Evolutionary conservation across 1,139 yeast genomes (phyloP).

Genomic region (Zygoascus hellenicus): DNA sequence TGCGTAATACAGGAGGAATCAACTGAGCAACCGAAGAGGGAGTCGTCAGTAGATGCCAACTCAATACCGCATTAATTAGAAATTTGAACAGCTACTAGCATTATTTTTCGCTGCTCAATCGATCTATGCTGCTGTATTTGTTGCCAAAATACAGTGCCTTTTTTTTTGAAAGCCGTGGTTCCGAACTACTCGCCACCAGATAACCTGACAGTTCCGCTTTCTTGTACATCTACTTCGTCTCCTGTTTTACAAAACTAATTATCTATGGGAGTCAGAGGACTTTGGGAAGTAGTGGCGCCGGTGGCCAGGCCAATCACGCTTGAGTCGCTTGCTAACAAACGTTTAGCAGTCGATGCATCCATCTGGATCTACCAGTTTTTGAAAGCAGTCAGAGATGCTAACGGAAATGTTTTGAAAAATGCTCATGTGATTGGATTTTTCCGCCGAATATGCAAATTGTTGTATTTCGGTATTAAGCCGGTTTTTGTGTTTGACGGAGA

Average conservation of each 20-base stretch:
- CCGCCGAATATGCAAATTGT: constrained; percentile 81
- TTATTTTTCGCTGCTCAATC: too few relatives aligned
- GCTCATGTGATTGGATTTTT: constrained; percentile 94
- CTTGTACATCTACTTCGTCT: neutral
- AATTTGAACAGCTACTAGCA: too few relatives aligned
- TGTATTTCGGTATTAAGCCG: constrained; percentile 85
- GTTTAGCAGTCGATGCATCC: constrained; percentile 93
- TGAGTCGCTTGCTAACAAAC: constrained; percentile 69
- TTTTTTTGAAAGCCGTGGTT: neutral
- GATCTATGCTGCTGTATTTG: too few relatives aligned
- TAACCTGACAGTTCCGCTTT: neutral
- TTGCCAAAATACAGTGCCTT: too few relatives aligned
- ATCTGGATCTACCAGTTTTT: constrained; percentile 97
- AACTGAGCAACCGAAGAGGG: too few relatives aligned
- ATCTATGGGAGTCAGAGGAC: constrained; percentile 88
- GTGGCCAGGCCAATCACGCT: constrained; percentile 85
- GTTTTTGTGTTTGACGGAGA: constrained; percentile 98
- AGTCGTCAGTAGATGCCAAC: too few relatives aligned
- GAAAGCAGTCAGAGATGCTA: constrained; percentile 85
- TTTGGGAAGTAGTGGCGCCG: constrained; percentile 91
- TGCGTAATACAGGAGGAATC: too few relatives aligned
- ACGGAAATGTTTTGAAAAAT: constrained; percentile 70
- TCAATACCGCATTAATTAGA: too few relatives aligned
- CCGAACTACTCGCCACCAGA: neutral
- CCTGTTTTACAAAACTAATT: neutral